Percentiles rank a stretch among this genome's conserved stretches.
These are phyloP conservation scores for Arbutus unedo DNA, from an alignment of 148 eudicot species.

Conservation along the genomic window DNA sequence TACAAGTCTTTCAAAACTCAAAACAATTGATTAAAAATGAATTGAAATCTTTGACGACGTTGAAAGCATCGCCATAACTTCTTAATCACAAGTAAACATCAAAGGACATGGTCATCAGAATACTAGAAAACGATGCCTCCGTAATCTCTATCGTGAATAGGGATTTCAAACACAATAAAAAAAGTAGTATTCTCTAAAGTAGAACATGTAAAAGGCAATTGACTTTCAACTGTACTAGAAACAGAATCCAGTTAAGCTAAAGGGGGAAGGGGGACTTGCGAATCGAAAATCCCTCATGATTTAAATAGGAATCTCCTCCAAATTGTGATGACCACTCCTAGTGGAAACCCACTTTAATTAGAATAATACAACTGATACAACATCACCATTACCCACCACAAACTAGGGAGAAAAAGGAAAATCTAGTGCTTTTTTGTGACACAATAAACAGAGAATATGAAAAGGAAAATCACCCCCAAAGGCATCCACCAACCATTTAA, in stretches of 20 bases:
- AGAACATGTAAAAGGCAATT: background rate
- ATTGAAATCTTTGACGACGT: too few relatives aligned
- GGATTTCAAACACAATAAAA: too few relatives aligned
- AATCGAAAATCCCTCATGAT: background rate
- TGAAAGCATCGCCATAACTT: too few relatives aligned
- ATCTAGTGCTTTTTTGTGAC: slow-evolving; percentile 8
- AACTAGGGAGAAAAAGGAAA: background rate
- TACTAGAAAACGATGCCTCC: too few relatives aligned
- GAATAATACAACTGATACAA: slow-evolving; percentile 12
- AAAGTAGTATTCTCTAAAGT: background rate
- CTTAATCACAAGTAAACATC: too few relatives aligned
- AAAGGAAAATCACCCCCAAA: background rate
- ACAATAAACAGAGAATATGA: slow-evolving; percentile 20
- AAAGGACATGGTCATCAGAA: too few relatives aligned
- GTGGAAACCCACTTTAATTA: slow-evolving; percentile 19
- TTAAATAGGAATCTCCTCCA: background rate
- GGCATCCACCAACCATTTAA: background rate
- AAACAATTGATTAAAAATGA: too few relatives aligned
- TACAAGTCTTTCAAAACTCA: too few relatives aligned
- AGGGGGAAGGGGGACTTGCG: background rate
- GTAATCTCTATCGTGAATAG: too few relatives aligned
- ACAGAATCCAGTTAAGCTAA: background rate
- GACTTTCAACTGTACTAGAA: background rate
- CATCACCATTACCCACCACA: background rate
- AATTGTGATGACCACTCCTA: slow-evolving; percentile 16